These are phyloP conservation scores for Xylaria bambusicola DNA, from an alignment of 495 filamentous ascomycete species.

Conservation along the genomic window DNA sequence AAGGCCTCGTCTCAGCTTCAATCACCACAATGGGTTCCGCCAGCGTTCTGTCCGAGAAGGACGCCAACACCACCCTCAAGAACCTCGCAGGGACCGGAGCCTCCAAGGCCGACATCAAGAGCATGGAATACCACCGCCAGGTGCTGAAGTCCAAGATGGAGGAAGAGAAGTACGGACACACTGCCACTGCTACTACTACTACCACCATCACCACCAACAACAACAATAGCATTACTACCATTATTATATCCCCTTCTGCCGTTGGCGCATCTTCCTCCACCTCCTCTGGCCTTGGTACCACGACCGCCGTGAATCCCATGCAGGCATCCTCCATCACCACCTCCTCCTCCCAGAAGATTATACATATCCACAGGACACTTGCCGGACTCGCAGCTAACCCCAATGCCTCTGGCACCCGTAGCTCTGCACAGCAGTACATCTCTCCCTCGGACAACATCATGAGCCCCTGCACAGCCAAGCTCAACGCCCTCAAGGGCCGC, in stretches of 20 bases:
- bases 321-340: no score
- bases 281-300: slow-evolving; percentile 6
- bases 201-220: neutral
- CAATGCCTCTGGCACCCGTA: slow-evolving; percentile 23
- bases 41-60: slow-evolving; percentile 57
- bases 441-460: slow-evolving; percentile 93
- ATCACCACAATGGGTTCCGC: slow-evolving; percentile 30
- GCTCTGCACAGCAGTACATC: slow-evolving; percentile 67
- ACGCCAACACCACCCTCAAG: slow-evolving; percentile 56
- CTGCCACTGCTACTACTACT: slow-evolving; percentile 9
- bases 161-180: slow-evolving; percentile 60
- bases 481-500: slow-evolving; percentile 81
- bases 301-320: slow-evolving; percentile 12
- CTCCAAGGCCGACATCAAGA: slow-evolving; percentile 52
- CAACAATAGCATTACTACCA: neutral
- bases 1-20: neutral
- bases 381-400: slow-evolving; percentile 23
- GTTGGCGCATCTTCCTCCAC: slow-evolving; percentile 11
- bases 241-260: neutral
- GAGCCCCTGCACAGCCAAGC: slow-evolving; percentile 90
- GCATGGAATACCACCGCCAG: slow-evolving; percentile 81
- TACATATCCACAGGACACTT: slow-evolving; percentile 19
- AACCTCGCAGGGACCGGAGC: slow-evolving; percentile 29
- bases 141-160: slow-evolving; percentile 72
- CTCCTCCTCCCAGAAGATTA: slow-evolving; percentile 12